Evolutionary conservation across 2,329 filamentous ascomycete species (phyloP).

Genomic region (Diplodia intermedia): DNA sequence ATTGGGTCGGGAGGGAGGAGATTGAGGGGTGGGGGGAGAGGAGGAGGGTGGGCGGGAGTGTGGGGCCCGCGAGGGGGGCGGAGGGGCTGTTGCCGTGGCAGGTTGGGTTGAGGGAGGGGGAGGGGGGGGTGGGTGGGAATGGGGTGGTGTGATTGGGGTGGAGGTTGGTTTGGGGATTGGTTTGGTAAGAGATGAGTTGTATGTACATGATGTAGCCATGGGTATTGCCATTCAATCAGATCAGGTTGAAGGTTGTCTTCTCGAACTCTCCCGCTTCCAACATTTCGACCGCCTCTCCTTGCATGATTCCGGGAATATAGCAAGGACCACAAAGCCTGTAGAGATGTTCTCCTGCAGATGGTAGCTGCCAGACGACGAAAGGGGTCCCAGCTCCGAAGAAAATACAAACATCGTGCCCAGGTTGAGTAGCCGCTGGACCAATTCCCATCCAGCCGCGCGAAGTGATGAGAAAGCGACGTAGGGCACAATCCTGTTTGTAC

Average conservation of each 20-base stretch:
- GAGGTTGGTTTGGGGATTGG: background rate
- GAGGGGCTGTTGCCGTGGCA: conserved; percentile 42
- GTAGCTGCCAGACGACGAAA: background rate
- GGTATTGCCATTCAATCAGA: background rate
- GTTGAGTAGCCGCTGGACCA: background rate
- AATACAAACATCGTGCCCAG: background rate
- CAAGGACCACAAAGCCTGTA: background rate
- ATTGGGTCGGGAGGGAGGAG: conserved; percentile 44
- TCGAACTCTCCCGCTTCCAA: background rate
- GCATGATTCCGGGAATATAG: background rate
- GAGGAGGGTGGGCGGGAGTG: conserved; percentile 40
- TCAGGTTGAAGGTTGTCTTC: background rate
- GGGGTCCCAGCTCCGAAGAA: background rate
- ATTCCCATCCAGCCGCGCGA: background rate
- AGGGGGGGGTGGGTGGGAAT: background rate
- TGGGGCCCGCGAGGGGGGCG: conserved; percentile 40
- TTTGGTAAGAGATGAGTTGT: too few species aligned
- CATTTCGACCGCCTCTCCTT: background rate
- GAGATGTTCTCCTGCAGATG: background rate
- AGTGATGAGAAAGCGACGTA: background rate
- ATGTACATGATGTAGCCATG: too few species aligned
- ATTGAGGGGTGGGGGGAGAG: conserved; percentile 43
- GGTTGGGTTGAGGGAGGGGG: conserved; percentile 38
- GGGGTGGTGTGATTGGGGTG: background rate
- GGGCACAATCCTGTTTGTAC: too few species aligned